A percentile compares a stretch with the other conserved stretches of the same genome.
phyloP scores from a whole-genome alignment of 2,329 filamentous ascomycete species.

The Incumbomyces lentus region DNA sequence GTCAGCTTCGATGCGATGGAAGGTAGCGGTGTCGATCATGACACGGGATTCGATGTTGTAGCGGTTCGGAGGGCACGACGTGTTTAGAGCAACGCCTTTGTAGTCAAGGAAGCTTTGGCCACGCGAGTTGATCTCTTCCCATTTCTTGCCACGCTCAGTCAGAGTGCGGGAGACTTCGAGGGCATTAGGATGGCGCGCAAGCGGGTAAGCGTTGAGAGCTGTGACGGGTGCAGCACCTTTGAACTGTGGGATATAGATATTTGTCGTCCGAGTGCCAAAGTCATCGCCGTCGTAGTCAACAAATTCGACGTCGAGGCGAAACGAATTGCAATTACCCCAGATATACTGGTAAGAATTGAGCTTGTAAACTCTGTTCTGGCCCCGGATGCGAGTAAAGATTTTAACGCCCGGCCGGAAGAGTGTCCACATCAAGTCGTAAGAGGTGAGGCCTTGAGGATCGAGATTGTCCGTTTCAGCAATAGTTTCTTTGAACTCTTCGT shows the following conservation, averaged over 20 bases:
- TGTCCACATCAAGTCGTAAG: constrained; percentile 80
- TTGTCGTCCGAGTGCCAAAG: constrained; percentile 65
- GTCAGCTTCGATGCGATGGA: constrained; percentile 59
- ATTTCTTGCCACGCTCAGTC: constrained; percentile 73
- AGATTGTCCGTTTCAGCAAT: constrained; percentile 75
- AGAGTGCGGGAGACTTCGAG: constrained; percentile 54
- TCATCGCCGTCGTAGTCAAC: constrained; percentile 82
- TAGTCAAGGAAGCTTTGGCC: constrained; percentile 79
- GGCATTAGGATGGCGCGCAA: constrained; percentile 69
- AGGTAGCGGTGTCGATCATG: constrained; percentile 77
- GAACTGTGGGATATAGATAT: constrained; percentile 62
- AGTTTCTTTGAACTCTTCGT: constrained; percentile 65
- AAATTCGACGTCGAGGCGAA: constrained; percentile 70
- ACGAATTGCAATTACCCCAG: constrained; percentile 54
- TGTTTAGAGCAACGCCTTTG: constrained; percentile 62
- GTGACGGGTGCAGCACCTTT: constrained; percentile 74
- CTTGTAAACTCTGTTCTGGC: constrained; percentile 66
- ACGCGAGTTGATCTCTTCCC: constrained; percentile 66
- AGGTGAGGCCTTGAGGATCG: constrained; percentile 50
- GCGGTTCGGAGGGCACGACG: constrained; percentile 35
- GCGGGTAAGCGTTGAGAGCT: constrained; percentile 63
- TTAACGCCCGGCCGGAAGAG: constrained; percentile 80
- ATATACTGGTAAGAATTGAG: constrained; percentile 56
- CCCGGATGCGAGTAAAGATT: constrained; percentile 67
- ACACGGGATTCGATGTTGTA: constrained; percentile 67